Base-by-base conservation (phyloP, 2,329 filamentous ascomycete species). In the Ceratocystis cacaofunesta region DNA sequence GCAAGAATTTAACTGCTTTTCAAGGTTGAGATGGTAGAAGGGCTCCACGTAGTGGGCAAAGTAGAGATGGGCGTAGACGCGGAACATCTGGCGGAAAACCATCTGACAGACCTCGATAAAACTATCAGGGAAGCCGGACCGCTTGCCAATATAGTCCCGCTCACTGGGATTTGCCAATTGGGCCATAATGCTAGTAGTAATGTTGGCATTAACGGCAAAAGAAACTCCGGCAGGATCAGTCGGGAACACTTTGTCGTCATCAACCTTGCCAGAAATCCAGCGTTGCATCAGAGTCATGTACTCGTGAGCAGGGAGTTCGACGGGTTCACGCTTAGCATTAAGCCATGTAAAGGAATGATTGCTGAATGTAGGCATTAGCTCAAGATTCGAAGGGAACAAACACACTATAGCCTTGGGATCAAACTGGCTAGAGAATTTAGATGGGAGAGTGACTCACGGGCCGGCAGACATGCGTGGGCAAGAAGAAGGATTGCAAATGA, bases 21-120 rank as follows among this genome's bases (percentile, higher is more conserved):
- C 86, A 8, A 88, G 78, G 77, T 89, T 90, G 69, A 92, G 81
- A 74, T 92, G 87, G 76, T 90, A 92, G 76, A 91, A 90, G 4
- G 88, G 88, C 70, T 90, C 88, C 68, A 86, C 78, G 76, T 90
- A 99, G 76, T 99, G 94, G 66, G 92, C 90, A 83, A 95, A 96
- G 80, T 99, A 99, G 68, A 99, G 85, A 76, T 99, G 94, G 61
- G 94, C 88, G 73, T 99, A 99, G 70, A 96, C 92, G 67, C 94
- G 89, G 81, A 99, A 97, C 88, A 99, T 97, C 77, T 96, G 94
- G 71, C 92, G 88, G 79, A 96, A 92, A 72, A 96, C 94, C 69
- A 87, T 87, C 79, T 95, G 91, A 79, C 92, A 94, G 70, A 96
- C 91, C 68, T 87, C 85, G 71, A 92, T 81, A 75, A 96, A 97